Evolutionary conservation across 2,329 filamentous ascomycete genomes (phyloP).

Genomic region (Ophiostoma populinum): DNA sequence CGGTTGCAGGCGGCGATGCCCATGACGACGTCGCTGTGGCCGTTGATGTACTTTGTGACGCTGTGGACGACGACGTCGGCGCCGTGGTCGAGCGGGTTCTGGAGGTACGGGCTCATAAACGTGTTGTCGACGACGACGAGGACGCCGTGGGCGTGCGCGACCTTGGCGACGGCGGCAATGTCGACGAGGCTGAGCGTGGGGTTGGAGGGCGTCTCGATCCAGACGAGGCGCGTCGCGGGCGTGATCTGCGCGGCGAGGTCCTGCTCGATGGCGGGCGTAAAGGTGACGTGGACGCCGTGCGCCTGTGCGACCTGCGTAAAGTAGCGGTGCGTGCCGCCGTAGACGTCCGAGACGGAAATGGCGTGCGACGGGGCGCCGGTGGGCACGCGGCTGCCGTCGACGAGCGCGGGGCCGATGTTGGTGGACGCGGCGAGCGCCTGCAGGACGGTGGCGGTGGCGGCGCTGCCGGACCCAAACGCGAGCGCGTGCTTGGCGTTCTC

Average conservation of each 20-base stretch:
- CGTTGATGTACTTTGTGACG: conserved; percentile 99
- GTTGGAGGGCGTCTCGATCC: conserved; percentile 94
- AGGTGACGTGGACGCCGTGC: conserved; percentile 87
- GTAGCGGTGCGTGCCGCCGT: conserved; percentile 94
- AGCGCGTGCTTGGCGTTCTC: conserved; percentile 87
- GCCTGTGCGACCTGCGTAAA: conserved; percentile 95
- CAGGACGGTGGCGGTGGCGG: conserved; percentile 81
- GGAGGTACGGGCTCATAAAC: conserved; percentile 88
- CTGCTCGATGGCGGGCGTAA: conserved; percentile 80
- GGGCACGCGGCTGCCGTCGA: background rate
- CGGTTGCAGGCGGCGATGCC: conserved; percentile 92
- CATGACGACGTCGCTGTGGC: conserved; percentile 94
- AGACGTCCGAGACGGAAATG: conserved; percentile 91
- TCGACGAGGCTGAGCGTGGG: conserved; percentile 87
- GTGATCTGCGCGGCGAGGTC: conserved; percentile 75
- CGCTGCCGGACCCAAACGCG: conserved; percentile 86
- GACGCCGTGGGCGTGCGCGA: conserved; percentile 76
- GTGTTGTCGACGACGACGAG: conserved; percentile 99
- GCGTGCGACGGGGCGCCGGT: conserved; percentile 58
- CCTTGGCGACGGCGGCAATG: conserved; percentile 66
- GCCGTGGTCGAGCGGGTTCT: conserved; percentile 88
- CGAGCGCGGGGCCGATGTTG: conserved; percentile 4
- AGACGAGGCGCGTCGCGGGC: conserved; percentile 79
- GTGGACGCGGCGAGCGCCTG: conserved; percentile 60
- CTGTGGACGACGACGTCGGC: conserved; percentile 95